These are phyloP conservation scores for Coemansia sp. DNA, from an alignment of 192 early-diverging fungal genomes.

Conservation along the genomic window DNA sequence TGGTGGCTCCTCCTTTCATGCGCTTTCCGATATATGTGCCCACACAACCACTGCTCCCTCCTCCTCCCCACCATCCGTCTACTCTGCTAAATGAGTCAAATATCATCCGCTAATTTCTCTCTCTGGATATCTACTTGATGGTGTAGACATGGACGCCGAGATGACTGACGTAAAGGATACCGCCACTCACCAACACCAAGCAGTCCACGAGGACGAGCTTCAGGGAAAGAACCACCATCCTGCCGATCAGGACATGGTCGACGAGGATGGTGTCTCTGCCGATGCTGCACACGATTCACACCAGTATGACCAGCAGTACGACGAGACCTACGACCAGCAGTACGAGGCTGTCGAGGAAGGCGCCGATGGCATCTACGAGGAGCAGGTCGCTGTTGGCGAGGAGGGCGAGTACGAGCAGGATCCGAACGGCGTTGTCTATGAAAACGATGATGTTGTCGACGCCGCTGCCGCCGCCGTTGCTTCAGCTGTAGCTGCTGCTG, in stretches of 20 bases:
- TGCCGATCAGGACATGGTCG: constrained; percentile 31
- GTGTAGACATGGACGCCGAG: constrained; percentile 36
- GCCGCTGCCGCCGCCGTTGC: constrained; percentile 28
- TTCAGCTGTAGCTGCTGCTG: constrained; percentile 19
- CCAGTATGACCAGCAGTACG: constrained; percentile 45
- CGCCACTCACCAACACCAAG: constrained; percentile 21
- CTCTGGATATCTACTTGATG: neutral
- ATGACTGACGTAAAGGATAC: constrained; percentile 36
- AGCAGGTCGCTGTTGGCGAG: constrained; percentile 14
- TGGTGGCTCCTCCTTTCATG: too few relatives aligned
- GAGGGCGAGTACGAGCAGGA: constrained; percentile 45
- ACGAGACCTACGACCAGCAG: constrained; percentile 28
- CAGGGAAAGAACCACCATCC: constrained; percentile 8
- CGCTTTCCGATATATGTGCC: too few relatives aligned
- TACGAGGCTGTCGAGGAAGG: constrained; percentile 31
- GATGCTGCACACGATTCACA: constrained; percentile 18
- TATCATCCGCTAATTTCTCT: neutral
- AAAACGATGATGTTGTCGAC: constrained; percentile 27
- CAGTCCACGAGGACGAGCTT: constrained; percentile 12
- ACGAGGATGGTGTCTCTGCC: neutral
- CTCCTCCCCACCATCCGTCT: neutral
- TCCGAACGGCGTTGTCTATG: constrained; percentile 11
- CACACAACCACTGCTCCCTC: neutral
- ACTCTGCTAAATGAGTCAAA: neutral
- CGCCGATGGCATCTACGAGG: constrained; percentile 36